Conservation (phyloP, 176 grass and related monocot genomes). For the Triticum timopheevii region DNA sequence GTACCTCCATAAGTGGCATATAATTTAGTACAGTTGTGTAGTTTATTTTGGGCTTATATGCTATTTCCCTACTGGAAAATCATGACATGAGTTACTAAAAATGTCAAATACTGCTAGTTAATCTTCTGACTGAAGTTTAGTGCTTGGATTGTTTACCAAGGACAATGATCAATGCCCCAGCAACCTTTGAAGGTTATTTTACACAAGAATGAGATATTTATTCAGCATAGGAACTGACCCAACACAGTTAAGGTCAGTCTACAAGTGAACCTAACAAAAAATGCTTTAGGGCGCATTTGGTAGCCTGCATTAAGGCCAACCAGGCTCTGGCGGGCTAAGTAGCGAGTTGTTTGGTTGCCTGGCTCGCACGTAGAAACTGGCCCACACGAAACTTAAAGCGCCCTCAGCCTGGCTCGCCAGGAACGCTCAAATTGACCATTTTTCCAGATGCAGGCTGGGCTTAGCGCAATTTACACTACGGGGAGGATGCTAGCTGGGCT, state of each 20-base stretch:
- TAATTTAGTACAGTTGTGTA: not conserved
- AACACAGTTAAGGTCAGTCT: constrained; percentile 11
- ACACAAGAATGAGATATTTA: constrained; percentile 23
- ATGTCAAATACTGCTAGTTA: not conserved
- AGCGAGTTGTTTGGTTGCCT: too few relatives aligned
- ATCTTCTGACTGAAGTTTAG: constrained; percentile 1
- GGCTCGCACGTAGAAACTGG: too few relatives aligned
- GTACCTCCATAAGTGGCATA: not conserved
- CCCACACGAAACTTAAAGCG: too few relatives aligned
- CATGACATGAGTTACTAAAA: not conserved
- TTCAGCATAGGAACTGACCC: not conserved
- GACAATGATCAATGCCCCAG: not conserved
- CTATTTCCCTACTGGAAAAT: not conserved
- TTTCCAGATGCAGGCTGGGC: too few relatives aligned
- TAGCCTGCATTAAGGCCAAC: too few relatives aligned
- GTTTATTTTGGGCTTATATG: constrained; percentile 4
- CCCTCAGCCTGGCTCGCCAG: too few relatives aligned
- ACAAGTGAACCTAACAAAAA: constrained; percentile 15
- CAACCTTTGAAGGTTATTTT: not conserved
- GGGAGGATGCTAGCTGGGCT: too few relatives aligned
- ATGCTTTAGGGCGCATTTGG: not conserved
- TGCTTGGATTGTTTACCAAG: constrained; percentile 5
- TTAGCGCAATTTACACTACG: too few relatives aligned
- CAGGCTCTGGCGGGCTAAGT: too few relatives aligned
- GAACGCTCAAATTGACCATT: too few relatives aligned